These are phyloP conservation scores for Russula olivacea DNA, from an alignment of 768 basidiomycete species.

Conservation along the genomic window DNA sequence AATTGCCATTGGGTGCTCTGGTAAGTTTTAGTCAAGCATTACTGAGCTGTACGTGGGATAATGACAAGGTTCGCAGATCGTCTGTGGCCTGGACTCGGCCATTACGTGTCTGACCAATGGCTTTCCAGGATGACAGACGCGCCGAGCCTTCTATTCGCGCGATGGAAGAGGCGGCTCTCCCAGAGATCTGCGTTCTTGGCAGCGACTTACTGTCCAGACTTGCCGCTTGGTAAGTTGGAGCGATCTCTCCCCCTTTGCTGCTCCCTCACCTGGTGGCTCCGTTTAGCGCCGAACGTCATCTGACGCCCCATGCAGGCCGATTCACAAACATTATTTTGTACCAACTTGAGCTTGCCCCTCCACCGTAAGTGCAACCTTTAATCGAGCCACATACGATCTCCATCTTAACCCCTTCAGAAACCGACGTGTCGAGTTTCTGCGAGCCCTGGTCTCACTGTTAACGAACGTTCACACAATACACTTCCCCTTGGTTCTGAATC, in stretches of 20 bases:
- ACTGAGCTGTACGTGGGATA: slow-evolving; percentile 38
- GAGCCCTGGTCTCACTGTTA: slow-evolving; percentile 13
- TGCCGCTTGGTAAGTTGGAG: slow-evolving; percentile 41
- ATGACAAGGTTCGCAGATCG: slow-evolving; percentile 35
- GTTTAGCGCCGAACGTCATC: slow-evolving; percentile 45
- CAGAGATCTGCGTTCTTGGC: slow-evolving; percentile 47
- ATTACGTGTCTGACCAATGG: slow-evolving; percentile 12
- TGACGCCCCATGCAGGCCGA: slow-evolving; percentile 51
- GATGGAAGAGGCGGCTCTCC: slow-evolving; percentile 50
- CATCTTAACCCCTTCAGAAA: slow-evolving; percentile 10
- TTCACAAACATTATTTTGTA: slow-evolving; percentile 48
- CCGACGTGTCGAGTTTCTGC: slow-evolving; percentile 16
- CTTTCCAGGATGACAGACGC: slow-evolving; percentile 41
- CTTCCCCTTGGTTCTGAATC: slow-evolving; percentile 16
- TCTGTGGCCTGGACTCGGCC: slow-evolving; percentile 2
- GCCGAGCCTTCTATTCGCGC: slow-evolving; percentile 46
- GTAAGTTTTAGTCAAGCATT: slow-evolving; percentile 49
- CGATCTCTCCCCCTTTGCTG: slow-evolving; percentile 1
- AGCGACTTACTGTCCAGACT: slow-evolving; percentile 48
- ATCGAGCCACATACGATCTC: not conserved
- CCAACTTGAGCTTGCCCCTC: slow-evolving; percentile 54
- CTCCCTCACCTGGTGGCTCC: not conserved
- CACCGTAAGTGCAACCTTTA: slow-evolving; percentile 37
- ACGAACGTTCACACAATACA: slow-evolving; percentile 16
- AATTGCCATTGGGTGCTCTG: slow-evolving; percentile 61